Evolutionary conservation across 2,329 filamentous ascomycete species (phyloP).

Genomic region (Paracamarosporium sp.): DNA sequence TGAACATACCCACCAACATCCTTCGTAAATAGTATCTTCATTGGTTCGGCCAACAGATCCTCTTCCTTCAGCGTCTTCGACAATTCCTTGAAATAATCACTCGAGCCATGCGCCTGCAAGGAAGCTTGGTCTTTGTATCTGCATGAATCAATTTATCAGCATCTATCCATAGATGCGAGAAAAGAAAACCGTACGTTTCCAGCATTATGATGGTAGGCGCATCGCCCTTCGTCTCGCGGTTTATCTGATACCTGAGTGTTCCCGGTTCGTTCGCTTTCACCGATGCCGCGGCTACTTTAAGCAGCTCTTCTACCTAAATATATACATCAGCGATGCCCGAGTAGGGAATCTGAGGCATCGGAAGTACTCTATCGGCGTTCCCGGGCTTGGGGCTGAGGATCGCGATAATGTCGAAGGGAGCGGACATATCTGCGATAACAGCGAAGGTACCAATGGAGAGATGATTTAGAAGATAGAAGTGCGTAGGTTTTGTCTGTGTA

Average conservation of each 20-base stretch:
- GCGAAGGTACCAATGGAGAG: not conserved
- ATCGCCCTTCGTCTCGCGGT: conserved; percentile 36
- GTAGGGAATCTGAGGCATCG: not conserved
- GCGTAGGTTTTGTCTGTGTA: too few species aligned
- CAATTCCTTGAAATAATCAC: conserved; percentile 28
- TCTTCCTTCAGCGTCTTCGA: conserved; percentile 33
- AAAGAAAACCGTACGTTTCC: conserved; percentile 33
- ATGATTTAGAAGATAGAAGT: too few species aligned
- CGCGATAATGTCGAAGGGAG: conserved; percentile 37
- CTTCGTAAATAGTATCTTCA: conserved; percentile 36
- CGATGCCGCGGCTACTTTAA: conserved; percentile 25
- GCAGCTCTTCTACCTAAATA: conserved; percentile 39
- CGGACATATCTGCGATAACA: conserved; percentile 16
- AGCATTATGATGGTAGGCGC: conserved; percentile 37
- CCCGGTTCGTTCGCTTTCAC: conserved; percentile 43
- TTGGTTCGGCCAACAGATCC: conserved; percentile 35
- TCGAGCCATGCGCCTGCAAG: conserved; percentile 32
- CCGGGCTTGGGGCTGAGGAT: conserved; percentile 39
- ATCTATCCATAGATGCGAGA: not conserved
- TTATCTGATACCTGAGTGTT: conserved; percentile 40
- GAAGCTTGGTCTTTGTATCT: conserved; percentile 41
- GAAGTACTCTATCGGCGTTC: conserved; percentile 36
- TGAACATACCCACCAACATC: conserved; percentile 32
- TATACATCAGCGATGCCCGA: not conserved
- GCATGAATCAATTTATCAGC: not conserved